Evolutionary conservation across 345 rosid genomes (phyloP).

Genomic region (Toxicodendron radicans): DNA sequence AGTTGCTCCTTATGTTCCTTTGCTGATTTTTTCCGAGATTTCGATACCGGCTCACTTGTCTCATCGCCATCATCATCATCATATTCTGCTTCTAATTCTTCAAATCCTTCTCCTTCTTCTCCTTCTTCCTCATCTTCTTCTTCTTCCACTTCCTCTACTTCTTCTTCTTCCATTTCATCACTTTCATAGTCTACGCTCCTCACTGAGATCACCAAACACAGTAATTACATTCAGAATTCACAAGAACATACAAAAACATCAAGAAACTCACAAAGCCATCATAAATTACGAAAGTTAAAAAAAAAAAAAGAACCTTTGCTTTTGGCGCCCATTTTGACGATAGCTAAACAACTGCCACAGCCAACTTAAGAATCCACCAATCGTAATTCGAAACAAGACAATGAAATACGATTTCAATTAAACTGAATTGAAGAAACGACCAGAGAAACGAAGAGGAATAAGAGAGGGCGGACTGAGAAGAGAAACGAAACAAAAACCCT

Average conservation of each 20-base stretch:
- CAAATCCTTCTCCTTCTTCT: too few relatives aligned
- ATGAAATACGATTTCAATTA: background rate
- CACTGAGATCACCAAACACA: background rate
- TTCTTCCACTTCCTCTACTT: constrained; percentile 13
- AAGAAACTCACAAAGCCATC: background rate
- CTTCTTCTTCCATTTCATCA: constrained; percentile 31
- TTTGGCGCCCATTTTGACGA: constrained; percentile 8
- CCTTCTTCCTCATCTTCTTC: too few relatives aligned
- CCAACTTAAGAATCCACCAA: background rate
- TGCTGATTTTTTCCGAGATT: constrained; percentile 44
- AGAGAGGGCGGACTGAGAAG: background rate
- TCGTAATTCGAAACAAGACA: too few relatives aligned
- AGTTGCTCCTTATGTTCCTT: constrained; percentile 76
- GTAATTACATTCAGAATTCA: background rate
- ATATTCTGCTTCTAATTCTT: too few relatives aligned
- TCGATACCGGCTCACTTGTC: constrained; percentile 14
- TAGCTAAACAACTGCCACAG: background rate
- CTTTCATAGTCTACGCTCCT: constrained; percentile 23
- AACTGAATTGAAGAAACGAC: background rate
- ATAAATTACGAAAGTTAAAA: background rate
- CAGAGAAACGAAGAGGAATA: background rate
- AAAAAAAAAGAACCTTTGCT: constrained; percentile 6
- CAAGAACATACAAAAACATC: background rate
- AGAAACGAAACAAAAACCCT: constrained; percentile 1
- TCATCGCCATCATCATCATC: too few relatives aligned